Evolutionary conservation across 2,329 filamentous ascomycete genomes (phyloP).

Genomic region (Sarocladiaceae sp.): DNA sequence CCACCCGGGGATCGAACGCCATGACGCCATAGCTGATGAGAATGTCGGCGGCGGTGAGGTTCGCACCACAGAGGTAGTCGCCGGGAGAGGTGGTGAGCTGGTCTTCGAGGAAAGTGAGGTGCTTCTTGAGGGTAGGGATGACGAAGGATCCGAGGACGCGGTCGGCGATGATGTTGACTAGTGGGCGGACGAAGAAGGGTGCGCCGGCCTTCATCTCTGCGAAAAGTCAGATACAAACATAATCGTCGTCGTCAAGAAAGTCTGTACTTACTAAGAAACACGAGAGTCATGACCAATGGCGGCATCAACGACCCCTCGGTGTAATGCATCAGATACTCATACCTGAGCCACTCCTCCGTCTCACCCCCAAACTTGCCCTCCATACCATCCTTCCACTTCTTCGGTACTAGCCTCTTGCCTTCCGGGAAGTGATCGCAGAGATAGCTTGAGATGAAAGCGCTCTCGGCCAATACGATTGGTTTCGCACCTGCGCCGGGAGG

Average conservation of each 20-base stretch:
- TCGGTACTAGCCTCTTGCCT: slow-evolving; percentile 44
- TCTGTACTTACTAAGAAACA: slow-evolving; percentile 36
- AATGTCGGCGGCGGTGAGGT: slow-evolving; percentile 49
- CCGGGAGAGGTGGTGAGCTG: slow-evolving; percentile 40
- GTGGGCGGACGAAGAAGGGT: slow-evolving; percentile 50
- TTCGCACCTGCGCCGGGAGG: slow-evolving; percentile 31
- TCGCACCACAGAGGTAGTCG: slow-evolving; percentile 44
- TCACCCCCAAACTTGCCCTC: slow-evolving; percentile 55
- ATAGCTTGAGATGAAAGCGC: slow-evolving; percentile 77
- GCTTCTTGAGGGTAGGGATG: slow-evolving; percentile 42
- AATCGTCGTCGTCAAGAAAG: background rate
- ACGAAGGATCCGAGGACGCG: slow-evolving; percentile 36
- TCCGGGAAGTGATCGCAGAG: slow-evolving; percentile 60
- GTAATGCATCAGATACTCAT: slow-evolving; percentile 74
- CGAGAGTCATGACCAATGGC: slow-evolving; percentile 58
- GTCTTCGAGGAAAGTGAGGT: slow-evolving; percentile 46
- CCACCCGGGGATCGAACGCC: slow-evolving; percentile 33
- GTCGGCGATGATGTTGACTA: slow-evolving; percentile 41
- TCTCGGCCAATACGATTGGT: slow-evolving; percentile 71
- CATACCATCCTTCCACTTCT: slow-evolving; percentile 52
- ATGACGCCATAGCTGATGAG: slow-evolving; percentile 50
- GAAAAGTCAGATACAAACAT: background rate
- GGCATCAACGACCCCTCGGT: slow-evolving; percentile 81
- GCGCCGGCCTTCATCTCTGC: slow-evolving; percentile 7
- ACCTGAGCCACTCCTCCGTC: slow-evolving; percentile 56